Conservation (phyloP, 805 yeast species). For the Ogataea zsoltii region DNA sequence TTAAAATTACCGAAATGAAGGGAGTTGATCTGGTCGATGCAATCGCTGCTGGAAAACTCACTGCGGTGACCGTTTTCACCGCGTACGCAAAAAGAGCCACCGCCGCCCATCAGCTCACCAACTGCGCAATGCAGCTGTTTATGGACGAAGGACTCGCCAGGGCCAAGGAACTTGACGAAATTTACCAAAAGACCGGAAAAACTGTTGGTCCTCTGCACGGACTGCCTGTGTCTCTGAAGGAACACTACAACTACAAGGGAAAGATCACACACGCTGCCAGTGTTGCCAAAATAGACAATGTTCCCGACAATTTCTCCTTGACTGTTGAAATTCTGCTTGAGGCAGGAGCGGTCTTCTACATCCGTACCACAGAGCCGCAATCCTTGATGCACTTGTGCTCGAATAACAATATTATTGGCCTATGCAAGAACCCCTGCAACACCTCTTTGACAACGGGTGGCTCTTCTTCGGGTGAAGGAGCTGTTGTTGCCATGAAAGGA, state of each 20-base stretch:
- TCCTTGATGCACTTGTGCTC: conserved; percentile 58
- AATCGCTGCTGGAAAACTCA: conserved; percentile 40
- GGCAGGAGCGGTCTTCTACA: conserved; percentile 56
- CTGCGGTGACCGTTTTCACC: conserved; percentile 43
- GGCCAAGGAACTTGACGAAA: conserved; percentile 54
- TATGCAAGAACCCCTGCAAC: conserved; percentile 50
- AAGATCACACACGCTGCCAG: conserved; percentile 54
- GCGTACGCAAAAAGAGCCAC: conserved; percentile 52
- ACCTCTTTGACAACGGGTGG: conserved; percentile 51
- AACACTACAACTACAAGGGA: conserved; percentile 51
- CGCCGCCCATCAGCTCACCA: conserved; percentile 50
- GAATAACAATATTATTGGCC: conserved; percentile 55
- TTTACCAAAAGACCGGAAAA: conserved; percentile 43
- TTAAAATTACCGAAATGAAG: conserved; percentile 44
- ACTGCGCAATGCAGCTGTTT: conserved; percentile 49
- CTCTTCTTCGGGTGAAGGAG: conserved; percentile 55
- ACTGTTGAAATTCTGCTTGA: conserved; percentile 44
- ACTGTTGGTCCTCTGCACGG: conserved; percentile 63
- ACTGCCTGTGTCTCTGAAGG: conserved; percentile 62
- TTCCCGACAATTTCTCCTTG: conserved; percentile 41
- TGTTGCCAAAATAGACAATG: conserved; percentile 42
- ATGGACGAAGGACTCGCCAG: conserved; percentile 48
- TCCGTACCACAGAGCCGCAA: conserved; percentile 58
- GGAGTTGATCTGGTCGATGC: conserved; percentile 34
- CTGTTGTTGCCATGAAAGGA: conserved; percentile 47